These are phyloP conservation scores for Phytophthora multivora DNA, from an alignment of 352 stramenopile genomes.

Conservation along the genomic window DNA sequence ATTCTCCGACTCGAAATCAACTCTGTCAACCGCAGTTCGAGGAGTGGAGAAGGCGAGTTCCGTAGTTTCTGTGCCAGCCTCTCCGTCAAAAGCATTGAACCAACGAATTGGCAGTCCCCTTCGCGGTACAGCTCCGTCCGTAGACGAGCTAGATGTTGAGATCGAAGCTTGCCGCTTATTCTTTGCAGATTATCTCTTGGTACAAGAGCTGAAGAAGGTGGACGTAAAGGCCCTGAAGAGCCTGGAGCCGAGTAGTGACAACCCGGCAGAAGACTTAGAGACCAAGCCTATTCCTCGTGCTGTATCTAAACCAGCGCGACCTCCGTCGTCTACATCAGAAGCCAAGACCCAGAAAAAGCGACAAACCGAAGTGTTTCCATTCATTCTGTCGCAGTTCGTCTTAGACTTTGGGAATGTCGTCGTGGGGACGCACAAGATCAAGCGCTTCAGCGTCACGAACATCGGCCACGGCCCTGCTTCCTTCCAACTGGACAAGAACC, in stretches of 20 bases:
- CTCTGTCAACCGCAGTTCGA: conserved; percentile 43
- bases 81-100: conserved; percentile 23
- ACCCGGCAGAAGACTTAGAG: conserved; percentile 15
- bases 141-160: conserved; percentile 82
- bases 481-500: conserved; percentile 93
- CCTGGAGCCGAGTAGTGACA: conserved; percentile 9
- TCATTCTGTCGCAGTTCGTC: conserved; percentile 91
- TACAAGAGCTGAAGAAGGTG: conserved; percentile 47
- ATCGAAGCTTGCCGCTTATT: conserved; percentile 86
- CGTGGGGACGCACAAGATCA: conserved; percentile 89
- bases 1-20: conserved; percentile 60
- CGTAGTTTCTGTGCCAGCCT: conserved; percentile 29
- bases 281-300: not conserved
- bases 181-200: conserved; percentile 84
- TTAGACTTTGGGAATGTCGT: conserved; percentile 96
- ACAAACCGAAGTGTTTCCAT: conserved; percentile 51
- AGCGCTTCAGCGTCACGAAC: conserved; percentile 93
- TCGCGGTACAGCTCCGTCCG: conserved; percentile 22
- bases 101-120: conserved; percentile 28
- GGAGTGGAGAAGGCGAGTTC: conserved; percentile 43
- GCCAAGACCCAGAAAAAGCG: conserved; percentile 35
- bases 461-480: conserved; percentile 83
- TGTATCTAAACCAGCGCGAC: conserved; percentile 10
- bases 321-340: conserved; percentile 8
- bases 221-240: conserved; percentile 23